Conservation (phyloP, 495 filamentous ascomycete species). For the Penicillium fimorum region DNA sequence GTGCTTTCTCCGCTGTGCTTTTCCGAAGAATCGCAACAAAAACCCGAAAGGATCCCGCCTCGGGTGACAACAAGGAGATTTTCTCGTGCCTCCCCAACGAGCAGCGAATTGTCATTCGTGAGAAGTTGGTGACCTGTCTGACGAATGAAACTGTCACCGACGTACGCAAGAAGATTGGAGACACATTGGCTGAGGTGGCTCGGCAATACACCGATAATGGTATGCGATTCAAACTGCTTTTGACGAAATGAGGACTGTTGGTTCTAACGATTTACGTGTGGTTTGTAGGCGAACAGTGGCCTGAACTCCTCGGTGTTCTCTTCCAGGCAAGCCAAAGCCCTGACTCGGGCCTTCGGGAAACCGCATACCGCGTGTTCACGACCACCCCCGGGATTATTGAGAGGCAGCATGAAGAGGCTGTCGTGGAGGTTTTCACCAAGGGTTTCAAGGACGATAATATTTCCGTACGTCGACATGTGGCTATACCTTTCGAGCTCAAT, state of each 20-base stretch:
- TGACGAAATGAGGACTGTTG: conserved; percentile 3
- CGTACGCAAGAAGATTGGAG: conserved; percentile 92
- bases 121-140: conserved; percentile 75
- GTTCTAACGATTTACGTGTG: conserved; percentile 23
- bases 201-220: conserved; percentile 90
- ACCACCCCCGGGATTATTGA: conserved; percentile 96
- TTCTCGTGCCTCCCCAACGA: conserved; percentile 71
- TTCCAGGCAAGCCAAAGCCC: conserved; percentile 84
- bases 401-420: conserved; percentile 85
- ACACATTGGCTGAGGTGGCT: conserved; percentile 92
- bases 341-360: conserved; percentile 80
- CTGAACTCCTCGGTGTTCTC: conserved; percentile 79
- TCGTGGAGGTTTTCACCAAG: conserved; percentile 78
- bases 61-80: conserved; percentile 71
- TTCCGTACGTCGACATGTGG: conserved; percentile 51
- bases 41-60: conserved; percentile 68
- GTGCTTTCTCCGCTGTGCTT: conserved; percentile 88
- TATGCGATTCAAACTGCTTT: conserved; percentile 46
- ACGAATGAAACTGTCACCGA: conserved; percentile 64
- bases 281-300: conserved; percentile 74
- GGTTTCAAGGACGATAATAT: conserved; percentile 90
- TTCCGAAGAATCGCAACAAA: conserved; percentile 92
- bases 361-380: conserved; percentile 88
- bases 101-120: conserved; percentile 74
- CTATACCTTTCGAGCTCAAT: background rate